A percentile compares a stretch with the other conserved stretches of the same genome.
These are phyloP conservation scores for Solioccasus polychromus DNA, from an alignment of 768 basidiomycete species.

Conservation along the genomic window DNA sequence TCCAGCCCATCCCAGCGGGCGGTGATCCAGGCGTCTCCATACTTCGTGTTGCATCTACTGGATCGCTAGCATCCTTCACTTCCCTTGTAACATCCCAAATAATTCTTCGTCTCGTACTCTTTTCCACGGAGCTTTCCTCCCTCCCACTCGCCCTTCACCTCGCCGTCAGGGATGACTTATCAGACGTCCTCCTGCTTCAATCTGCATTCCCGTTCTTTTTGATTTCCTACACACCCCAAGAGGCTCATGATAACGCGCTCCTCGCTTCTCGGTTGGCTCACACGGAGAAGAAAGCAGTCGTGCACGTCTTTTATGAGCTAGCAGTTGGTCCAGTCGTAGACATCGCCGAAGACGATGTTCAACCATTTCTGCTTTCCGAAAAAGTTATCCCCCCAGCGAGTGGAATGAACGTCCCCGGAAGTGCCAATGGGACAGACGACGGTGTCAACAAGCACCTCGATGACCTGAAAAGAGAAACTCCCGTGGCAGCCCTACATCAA, in stretches of 20 bases:
- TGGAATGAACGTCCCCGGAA: conserved; percentile 29
- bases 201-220: conserved; percentile 81
- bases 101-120: conserved; percentile 59
- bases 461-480: conserved; percentile 3
- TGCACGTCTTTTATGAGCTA: conserved; percentile 74
- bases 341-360: conserved; percentile 56
- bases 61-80: conserved; percentile 59
- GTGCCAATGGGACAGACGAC: not conserved
- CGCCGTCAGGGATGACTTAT: conserved; percentile 61
- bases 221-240: conserved; percentile 70
- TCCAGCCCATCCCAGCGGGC: conserved; percentile 56
- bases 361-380: conserved; percentile 55
- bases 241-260: conserved; percentile 88
- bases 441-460: not conserved
- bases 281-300: conserved; percentile 67
- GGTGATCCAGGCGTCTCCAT: conserved; percentile 63
- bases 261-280: conserved; percentile 80
- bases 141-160: conserved; percentile 72
- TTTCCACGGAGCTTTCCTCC: conserved; percentile 64
- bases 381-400: conserved; percentile 29
- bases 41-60: conserved; percentile 40
- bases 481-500: conserved; percentile 38
- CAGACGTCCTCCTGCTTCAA: conserved; percentile 72
- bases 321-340: conserved; percentile 43
- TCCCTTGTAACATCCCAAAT: conserved; percentile 49